phyloP scores from a whole-genome alignment of 2,329 filamentous ascomycete species.

The Ploettnerulaceae sp. region DNA sequence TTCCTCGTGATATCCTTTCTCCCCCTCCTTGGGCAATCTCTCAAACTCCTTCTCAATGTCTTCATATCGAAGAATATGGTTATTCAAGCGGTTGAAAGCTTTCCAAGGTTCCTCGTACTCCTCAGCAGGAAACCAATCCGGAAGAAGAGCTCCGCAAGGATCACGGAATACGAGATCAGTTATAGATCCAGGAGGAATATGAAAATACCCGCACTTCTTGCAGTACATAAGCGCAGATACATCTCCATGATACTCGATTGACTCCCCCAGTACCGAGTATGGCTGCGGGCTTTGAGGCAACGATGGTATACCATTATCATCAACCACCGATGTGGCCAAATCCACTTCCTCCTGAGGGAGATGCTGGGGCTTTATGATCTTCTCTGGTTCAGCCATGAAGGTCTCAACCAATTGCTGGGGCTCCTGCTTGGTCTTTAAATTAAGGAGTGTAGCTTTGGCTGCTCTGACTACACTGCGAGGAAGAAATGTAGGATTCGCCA shows the following conservation, averaged over 20 bases:
- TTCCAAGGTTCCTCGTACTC: conserved; percentile 20
- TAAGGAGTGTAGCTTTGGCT: background rate
- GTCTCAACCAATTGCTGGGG: no score
- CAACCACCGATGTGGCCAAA: no score
- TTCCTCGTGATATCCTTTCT: conserved; percentile 26
- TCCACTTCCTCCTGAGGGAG: no score
- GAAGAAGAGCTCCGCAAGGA: conserved; percentile 26
- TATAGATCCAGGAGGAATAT: conserved; percentile 26
- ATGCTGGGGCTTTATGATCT: no score
- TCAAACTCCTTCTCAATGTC: conserved; percentile 13
- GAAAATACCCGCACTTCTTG: conserved; percentile 23
- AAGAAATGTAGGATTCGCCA: background rate
- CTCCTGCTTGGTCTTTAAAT: background rate
- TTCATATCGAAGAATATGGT: conserved; percentile 16
- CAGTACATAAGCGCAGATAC: conserved; percentile 21
- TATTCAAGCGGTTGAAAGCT: conserved; percentile 17
- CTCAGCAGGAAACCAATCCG: conserved; percentile 29
- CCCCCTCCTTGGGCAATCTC: conserved; percentile 12
- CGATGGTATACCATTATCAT: no score
- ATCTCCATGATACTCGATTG: conserved; percentile 13
- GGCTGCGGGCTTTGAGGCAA: background rate
- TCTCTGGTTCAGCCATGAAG: no score
- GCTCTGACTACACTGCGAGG: background rate
- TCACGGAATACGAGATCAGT: conserved; percentile 26
- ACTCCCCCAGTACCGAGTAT: background rate